Percentiles rank a stretch among this genome's conserved stretches.
phyloP scores from a whole-genome alignment of 2,329 filamentous ascomycete genomes.

The Ophiostoma populinum region DNA sequence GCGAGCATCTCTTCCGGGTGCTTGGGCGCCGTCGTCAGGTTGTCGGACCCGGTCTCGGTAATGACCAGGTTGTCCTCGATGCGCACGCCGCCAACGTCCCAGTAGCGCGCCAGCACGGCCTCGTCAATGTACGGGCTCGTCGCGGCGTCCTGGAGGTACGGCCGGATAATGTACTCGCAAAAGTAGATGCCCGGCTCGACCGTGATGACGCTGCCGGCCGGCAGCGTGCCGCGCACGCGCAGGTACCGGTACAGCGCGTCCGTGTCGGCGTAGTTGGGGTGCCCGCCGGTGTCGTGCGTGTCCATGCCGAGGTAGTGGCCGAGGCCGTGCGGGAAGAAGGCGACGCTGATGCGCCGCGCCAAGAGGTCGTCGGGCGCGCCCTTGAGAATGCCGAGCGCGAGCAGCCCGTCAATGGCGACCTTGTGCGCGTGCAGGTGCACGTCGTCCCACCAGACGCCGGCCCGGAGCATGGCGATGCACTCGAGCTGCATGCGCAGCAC shows the following conservation, averaged over 20 bases:
- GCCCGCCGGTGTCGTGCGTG: constrained; percentile 72
- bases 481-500: constrained; percentile 77
- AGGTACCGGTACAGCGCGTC: constrained; percentile 81
- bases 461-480: constrained; percentile 55
- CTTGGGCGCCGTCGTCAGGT: constrained; percentile 48
- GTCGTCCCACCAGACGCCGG: constrained; percentile 63
- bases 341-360: constrained; percentile 60
- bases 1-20: constrained; percentile 39
- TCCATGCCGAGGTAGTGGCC: constrained; percentile 89
- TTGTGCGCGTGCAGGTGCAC: constrained; percentile 66
- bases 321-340: constrained; percentile 82
- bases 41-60: constrained; percentile 42
- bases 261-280: constrained; percentile 59
- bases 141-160: constrained; percentile 55
- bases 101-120: constrained; percentile 58
- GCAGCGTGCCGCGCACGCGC: constrained; percentile 57
- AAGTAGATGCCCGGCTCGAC: constrained; percentile 95
- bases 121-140: constrained; percentile 63
- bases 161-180: constrained; percentile 72
- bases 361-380: constrained; percentile 56
- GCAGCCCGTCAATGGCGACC: constrained; percentile 64
- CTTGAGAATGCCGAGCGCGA: constrained; percentile 57
- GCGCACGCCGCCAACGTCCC: constrained; percentile 62
- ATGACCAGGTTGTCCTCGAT: constrained; percentile 50
- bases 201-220: constrained; percentile 70